Percentiles rank a stretch among this genome's conserved stretches.
phyloP scores from a whole-genome alignment of 441 rosid genomes.

The Croton setiger region DNA sequence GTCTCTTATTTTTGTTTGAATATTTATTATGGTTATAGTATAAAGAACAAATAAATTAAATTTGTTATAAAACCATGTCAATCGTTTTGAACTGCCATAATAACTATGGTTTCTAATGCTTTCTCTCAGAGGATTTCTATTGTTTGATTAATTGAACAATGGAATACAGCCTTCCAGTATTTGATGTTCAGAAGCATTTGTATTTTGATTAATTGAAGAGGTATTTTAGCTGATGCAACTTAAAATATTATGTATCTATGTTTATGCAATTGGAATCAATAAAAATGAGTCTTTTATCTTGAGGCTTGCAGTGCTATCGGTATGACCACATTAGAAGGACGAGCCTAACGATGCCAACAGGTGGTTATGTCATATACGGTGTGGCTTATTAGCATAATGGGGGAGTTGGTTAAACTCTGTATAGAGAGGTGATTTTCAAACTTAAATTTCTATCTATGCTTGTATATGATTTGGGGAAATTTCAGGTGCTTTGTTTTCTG shows the following conservation, averaged over 20 bases:
- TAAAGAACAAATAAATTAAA: too few relatives aligned
- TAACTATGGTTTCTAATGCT: not conserved
- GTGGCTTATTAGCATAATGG: slow-evolving; percentile 81
- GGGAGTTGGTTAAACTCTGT: slow-evolving; percentile 62
- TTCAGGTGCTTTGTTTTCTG: not conserved
- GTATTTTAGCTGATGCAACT: not conserved
- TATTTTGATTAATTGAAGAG: not conserved
- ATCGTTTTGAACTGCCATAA: not conserved
- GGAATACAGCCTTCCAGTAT: not conserved
- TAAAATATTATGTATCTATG: not conserved
- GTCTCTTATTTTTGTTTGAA: too few relatives aligned
- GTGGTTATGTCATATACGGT: slow-evolving; percentile 74
- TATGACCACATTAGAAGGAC: slow-evolving; percentile 39
- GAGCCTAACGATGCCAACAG: slow-evolving; percentile 54
- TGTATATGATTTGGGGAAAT: not conserved
- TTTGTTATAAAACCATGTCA: too few relatives aligned
- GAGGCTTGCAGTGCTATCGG: slow-evolving; percentile 38
- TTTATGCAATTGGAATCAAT: not conserved
- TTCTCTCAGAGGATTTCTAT: too few relatives aligned
- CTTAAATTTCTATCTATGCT: not conserved
- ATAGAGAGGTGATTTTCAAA: slow-evolving; percentile 52
- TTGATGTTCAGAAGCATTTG: not conserved
- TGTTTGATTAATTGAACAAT: not conserved
- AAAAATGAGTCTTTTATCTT: not conserved
- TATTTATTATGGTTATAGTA: too few relatives aligned